Percentiles rank a stretch among this genome's conserved stretches.
Evolutionary conservation across 176 grass and related monocot genomes (phyloP).

Genomic region (Phyllostachys edulis): DNA sequence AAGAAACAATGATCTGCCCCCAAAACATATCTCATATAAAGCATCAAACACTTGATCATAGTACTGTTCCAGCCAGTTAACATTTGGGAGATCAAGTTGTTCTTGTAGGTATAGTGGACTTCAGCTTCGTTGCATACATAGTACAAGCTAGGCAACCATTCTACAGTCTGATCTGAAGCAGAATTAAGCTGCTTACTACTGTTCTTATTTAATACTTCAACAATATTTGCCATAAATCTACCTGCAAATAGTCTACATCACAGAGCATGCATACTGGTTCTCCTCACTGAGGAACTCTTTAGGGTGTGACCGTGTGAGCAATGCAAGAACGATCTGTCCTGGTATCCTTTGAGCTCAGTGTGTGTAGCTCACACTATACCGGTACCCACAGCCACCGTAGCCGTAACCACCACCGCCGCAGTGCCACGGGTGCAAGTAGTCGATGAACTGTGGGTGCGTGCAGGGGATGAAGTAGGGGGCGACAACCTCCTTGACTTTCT

Average conservation of each 20-base stretch:
- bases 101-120: neutral
- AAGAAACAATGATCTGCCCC: neutral
- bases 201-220: slow-evolving; percentile 2
- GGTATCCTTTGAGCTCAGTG: slow-evolving; percentile 41
- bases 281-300: slow-evolving; percentile 67
- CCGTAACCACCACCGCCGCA: neutral
- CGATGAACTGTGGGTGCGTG: slow-evolving; percentile 59
- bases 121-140: neutral
- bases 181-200: neutral
- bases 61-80: neutral
- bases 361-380: slow-evolving; percentile 44
- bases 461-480: slow-evolving; percentile 81
- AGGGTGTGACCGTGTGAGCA: slow-evolving; percentile 72
- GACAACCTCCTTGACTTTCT: slow-evolving; percentile 49
- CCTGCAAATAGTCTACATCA: slow-evolving; percentile 54
- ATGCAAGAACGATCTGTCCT: slow-evolving; percentile 61
- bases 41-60: neutral
- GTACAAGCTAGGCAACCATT: neutral
- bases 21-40: neutral
- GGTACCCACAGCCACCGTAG: neutral
- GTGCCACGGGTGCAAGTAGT: slow-evolving; percentile 42
- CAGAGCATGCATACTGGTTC: slow-evolving; percentile 64
- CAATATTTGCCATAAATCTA: neutral
- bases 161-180: neutral
- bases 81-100: neutral